Percentiles rank a stretch among this genome's conserved stretches.
Evolutionary conservation across 305 asterid genomes (phyloP).

Genomic region (Solanum chacoense): DNA sequence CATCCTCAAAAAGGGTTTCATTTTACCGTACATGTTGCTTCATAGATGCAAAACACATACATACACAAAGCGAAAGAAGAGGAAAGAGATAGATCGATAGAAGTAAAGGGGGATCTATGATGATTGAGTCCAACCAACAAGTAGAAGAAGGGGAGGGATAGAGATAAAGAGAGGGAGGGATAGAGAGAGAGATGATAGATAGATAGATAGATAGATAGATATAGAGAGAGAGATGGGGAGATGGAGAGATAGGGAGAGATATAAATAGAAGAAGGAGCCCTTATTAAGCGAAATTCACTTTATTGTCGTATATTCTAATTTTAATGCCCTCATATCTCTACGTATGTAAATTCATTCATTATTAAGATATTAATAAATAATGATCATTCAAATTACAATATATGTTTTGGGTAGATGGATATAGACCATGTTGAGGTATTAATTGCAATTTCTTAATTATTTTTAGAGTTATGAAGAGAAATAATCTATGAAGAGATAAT

Average conservation of each 20-base stretch:
- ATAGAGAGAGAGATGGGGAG: no score
- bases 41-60: neutral
- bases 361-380: neutral
- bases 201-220: no score
- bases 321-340: neutral
- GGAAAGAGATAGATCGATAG: neutral
- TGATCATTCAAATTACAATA: neutral
- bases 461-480: neutral
- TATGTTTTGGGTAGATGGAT: neutral
- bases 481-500: neutral
- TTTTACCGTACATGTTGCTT: neutral
- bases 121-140: neutral
- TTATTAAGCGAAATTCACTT: neutral
- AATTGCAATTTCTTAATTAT: neutral
- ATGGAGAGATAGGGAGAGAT: neutral
- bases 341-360: neutral
- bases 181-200: no score
- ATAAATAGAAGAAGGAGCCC: neutral
- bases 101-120: neutral
- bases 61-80: neutral
- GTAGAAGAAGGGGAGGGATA: neutral
- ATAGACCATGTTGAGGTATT: neutral
- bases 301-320: neutral
- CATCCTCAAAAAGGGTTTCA: no score
- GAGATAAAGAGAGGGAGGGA: no score